Percentiles rank a stretch among this genome's conserved stretches.
These are phyloP conservation scores for Coemansia reversa DNA, from an alignment of 192 early-diverging fungal species.

Conservation along the genomic window DNA sequence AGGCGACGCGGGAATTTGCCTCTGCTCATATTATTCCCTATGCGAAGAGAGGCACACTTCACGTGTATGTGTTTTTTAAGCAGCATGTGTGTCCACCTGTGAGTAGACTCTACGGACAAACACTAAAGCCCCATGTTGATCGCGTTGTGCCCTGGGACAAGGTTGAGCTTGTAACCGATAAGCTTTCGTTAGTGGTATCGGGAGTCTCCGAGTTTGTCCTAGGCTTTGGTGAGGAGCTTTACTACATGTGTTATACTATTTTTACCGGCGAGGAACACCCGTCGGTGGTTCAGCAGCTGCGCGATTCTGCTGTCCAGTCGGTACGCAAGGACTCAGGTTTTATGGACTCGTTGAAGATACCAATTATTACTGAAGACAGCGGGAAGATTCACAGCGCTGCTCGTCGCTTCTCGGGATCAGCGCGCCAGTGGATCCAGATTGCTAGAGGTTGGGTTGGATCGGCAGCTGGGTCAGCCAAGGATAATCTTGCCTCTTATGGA, in stretches of 20 bases:
- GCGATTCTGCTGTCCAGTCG: conserved; percentile 1
- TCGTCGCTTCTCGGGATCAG: conserved; percentile 33
- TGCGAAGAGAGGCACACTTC: conserved; percentile 22
- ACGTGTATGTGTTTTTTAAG: conserved; percentile 20
- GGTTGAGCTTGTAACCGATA: conserved; percentile 10
- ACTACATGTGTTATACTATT: conserved; percentile 52
- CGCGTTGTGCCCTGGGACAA: conserved; percentile 52
- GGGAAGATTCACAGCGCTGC: conserved; percentile 27
- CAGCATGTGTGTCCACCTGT: conserved; percentile 32
- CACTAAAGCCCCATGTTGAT: conserved; percentile 45
- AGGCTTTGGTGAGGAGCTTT: conserved; percentile 39
- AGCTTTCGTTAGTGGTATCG: neutral
- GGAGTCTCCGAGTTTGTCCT: conserved; percentile 5
- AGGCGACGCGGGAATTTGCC: conserved; percentile 22
- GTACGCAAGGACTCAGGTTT: conserved; percentile 12
- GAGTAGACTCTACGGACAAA: conserved; percentile 14
- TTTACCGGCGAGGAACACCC: conserved; percentile 45
- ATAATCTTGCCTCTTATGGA: conserved; percentile 19
- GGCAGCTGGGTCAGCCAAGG: conserved; percentile 29
- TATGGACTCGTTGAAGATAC: conserved; percentile 6
- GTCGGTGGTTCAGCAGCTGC: conserved; percentile 17
- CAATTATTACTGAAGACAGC: conserved; percentile 3
- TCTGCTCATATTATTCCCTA: conserved; percentile 29
- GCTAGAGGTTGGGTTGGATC: conserved; percentile 42
- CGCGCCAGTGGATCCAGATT: conserved; percentile 51